Evolutionary conservation across 495 filamentous ascomycete species (phyloP).

Genomic region (Xylaria curta): DNA sequence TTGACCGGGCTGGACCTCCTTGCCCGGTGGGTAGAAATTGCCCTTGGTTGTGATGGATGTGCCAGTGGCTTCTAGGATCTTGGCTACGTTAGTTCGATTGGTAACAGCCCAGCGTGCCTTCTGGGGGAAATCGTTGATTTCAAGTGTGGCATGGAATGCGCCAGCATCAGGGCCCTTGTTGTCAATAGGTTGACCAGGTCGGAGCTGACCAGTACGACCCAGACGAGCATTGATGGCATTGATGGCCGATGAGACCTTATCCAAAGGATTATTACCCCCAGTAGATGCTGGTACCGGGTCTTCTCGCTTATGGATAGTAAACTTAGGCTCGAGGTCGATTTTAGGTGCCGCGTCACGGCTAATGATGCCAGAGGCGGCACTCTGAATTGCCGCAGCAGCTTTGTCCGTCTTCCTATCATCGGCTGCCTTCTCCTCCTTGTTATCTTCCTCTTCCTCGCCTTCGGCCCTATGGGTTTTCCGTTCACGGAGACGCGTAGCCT

Average conservation of each 20-base stretch:
- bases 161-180: slow-evolving; percentile 98
- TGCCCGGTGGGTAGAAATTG: slow-evolving; percentile 82
- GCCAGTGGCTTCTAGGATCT: slow-evolving; percentile 93
- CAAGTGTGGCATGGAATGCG: slow-evolving; percentile 94
- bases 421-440: slow-evolving; percentile 71
- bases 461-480: slow-evolving; percentile 89
- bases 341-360: slow-evolving; percentile 49
- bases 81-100: slow-evolving; percentile 97
- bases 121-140: slow-evolving; percentile 99
- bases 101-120: slow-evolving; percentile 99
- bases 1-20: slow-evolving; percentile 73
- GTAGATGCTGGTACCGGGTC: slow-evolving; percentile 58
- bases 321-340: slow-evolving; percentile 57
- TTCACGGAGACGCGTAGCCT: slow-evolving; percentile 81
- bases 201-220: slow-evolving; percentile 82
- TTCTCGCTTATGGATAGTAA: slow-evolving; percentile 75
- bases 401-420: slow-evolving; percentile 66
- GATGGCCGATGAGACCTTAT: slow-evolving; percentile 83
- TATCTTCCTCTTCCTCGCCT: slow-evolving; percentile 85
- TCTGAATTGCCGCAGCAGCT: slow-evolving; percentile 68
- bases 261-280: slow-evolving; percentile 69
- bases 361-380: slow-evolving; percentile 62
- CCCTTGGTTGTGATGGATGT: slow-evolving; percentile 98
- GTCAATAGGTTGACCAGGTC: slow-evolving; percentile 93
- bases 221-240: slow-evolving; percentile 86